Evolutionary conservation across 129 eudicot genomes (phyloP), one percentile per base, ranked within the genome.

Genomic region (Silybum marianum): DNA sequence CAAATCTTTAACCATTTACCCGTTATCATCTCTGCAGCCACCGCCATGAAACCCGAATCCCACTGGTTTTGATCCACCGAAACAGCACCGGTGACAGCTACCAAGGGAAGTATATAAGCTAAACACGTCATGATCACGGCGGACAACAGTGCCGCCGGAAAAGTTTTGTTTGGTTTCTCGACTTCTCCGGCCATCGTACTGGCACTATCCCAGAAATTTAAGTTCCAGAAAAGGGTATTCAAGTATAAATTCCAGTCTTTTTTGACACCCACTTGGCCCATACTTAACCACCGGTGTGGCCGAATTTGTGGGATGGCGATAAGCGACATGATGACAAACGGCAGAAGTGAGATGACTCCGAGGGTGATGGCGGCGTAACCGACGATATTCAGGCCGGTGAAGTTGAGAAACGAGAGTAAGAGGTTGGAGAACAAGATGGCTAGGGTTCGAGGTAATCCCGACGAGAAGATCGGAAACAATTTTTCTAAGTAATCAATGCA

Each of bases 131-230:
- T 22, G 38, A 89, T 78, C 32, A 73, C 90, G 0, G 88, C 84
- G 0, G 19, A 67, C 36, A 89, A 84, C 23, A 89, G 42, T 1
- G 88, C 90, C 2, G 2, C 1, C 3, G 92, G 90, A 16, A 74
- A 89, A 1, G 85, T 79, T 28, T 62, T 86, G 42, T 78, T 81
- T 0, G 92, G 92, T 2, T 83, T 36, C 8, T 89, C 86, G 5
- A 89, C 92, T 62, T 86, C 90, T 28, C 92, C 92, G 7, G 90
- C 92, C 46, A 89, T 24, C 8, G 92, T 89, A 72, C 86, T 83
- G 0, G 74, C 92, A 44, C 62, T 84, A 60, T 89, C 90, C 92
- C 92, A 89, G 32, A 84, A 89, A 62, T 81, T 86, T 18, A 89
- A 70, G 80, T 86, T 89, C 92, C 92, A 89, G 72, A 84, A 89